Evolutionary conservation across 257 asterid genomes (phyloP).

Genomic region (Sherardia arvensis): DNA sequence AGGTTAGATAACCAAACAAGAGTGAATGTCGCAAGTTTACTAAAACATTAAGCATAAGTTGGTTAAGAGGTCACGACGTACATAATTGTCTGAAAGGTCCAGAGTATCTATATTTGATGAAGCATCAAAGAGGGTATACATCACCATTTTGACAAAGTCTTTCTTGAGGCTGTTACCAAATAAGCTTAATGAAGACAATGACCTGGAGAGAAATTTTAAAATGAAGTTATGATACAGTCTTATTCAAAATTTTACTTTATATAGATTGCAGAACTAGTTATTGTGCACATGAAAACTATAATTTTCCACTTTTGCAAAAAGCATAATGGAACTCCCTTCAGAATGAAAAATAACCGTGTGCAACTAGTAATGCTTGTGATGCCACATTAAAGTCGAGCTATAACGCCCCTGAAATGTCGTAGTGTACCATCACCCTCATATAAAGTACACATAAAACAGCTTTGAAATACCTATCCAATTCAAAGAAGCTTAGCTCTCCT

Average conservation of each 20-base stretch:
- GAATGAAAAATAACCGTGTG: not conserved
- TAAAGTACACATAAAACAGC: not conserved
- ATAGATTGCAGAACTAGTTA: not conserved
- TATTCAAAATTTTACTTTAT: not conserved
- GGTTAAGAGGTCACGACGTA: conserved; percentile 27
- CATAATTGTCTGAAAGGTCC: conserved; percentile 89
- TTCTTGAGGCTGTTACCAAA: conserved; percentile 53
- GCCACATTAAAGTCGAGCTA: not conserved
- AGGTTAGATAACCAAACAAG: conserved; percentile 7
- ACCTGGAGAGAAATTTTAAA: conserved; percentile 30
- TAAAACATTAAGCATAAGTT: conserved; percentile 10
- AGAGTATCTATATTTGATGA: conserved; percentile 49
- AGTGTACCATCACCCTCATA: not conserved
- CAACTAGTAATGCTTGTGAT: not conserved
- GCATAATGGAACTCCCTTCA: not conserved
- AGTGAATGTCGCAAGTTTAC: conserved; percentile 3
- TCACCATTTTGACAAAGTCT: conserved; percentile 46
- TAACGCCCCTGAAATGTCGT: not conserved
- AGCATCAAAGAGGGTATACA: conserved; percentile 53
- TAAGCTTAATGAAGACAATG: conserved; percentile 53
- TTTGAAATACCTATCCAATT: not conserved
- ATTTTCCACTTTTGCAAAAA: not conserved
- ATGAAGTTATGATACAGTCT: conserved; percentile 3
- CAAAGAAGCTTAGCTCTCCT: not conserved
- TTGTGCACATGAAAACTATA: not conserved